A percentile compares a stretch with the other conserved stretches of the same genome.
phyloP scores from a whole-genome alignment of 768 basidiomycete species.

The Suillus decipiens region DNA sequence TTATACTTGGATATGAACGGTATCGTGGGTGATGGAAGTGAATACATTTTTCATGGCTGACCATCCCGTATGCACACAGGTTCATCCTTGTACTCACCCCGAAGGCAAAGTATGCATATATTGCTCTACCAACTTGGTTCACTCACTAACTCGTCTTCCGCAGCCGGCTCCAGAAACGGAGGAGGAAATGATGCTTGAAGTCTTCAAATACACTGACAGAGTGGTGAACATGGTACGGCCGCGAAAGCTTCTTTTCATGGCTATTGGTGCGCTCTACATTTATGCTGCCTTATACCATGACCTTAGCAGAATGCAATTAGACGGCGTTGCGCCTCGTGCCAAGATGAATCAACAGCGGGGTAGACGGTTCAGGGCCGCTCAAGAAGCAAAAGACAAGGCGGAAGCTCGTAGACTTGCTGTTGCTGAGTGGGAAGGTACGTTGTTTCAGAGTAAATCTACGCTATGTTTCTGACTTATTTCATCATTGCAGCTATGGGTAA shows the following conservation, averaged over 20 bases:
- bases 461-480: conserved; percentile 2
- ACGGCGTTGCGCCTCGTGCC: conserved; percentile 96
- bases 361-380: conserved; percentile 90
- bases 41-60: neutral
- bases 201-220: conserved; percentile 95
- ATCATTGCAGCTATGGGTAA: conserved; percentile 84
- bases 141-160: conserved; percentile 7
- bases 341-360: conserved; percentile 99
- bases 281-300: conserved; percentile 5
- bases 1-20: conserved; percentile 99
- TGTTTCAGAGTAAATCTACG: neutral
- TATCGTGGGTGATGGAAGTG: conserved; percentile 59
- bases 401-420: conserved; percentile 83
- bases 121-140: neutral
- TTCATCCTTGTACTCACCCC: conserved; percentile 99
- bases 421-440: conserved; percentile 79
- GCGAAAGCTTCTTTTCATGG: conserved; percentile 95
- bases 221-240: conserved; percentile 97
- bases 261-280: conserved; percentile 71
- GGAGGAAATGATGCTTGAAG: conserved; percentile 98
- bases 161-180: conserved; percentile 97
- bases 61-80: conserved; percentile 43
- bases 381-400: conserved; percentile 94
- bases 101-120: conserved; percentile 77
- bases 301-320: conserved; percentile 40